Conservation (phyloP, 148 eudicot species). For the Amaranthus hypochondriacus region DNA sequence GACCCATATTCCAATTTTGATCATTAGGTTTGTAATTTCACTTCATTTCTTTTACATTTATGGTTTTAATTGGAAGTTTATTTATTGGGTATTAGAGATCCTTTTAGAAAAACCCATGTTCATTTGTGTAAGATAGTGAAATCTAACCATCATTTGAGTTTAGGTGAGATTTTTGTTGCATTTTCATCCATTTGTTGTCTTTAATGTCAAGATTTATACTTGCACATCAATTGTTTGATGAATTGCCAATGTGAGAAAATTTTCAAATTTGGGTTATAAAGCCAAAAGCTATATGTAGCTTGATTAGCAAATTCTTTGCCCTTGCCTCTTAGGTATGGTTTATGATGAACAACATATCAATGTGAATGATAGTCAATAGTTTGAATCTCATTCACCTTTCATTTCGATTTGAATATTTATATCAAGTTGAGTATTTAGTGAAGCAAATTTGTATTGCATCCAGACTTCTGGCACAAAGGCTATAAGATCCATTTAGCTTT, state of each 20-base stretch:
- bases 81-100: not conserved
- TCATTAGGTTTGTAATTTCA: not conserved
- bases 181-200: not conserved
- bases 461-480: no score
- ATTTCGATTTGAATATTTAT: no score
- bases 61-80: not conserved
- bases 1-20: constrained; percentile 2
- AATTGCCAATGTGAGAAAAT: constrained; percentile 3
- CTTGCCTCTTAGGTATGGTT: no score
- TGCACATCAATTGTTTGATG: constrained; percentile 16
- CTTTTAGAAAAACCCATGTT: not conserved
- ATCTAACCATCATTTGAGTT: not conserved
- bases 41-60: not conserved
- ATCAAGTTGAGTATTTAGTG: no score
- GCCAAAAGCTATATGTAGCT: not conserved
- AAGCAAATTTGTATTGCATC: no score
- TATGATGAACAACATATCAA: no score
- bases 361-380: no score
- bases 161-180: not conserved
- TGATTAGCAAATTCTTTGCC: not conserved
- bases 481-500: no score
- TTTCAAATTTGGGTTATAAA: not conserved
- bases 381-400: no score
- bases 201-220: not conserved
- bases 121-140: not conserved